Base-by-base conservation (phyloP, 192 early-diverging fungal species). In the Phycomyces nitens region DNA sequence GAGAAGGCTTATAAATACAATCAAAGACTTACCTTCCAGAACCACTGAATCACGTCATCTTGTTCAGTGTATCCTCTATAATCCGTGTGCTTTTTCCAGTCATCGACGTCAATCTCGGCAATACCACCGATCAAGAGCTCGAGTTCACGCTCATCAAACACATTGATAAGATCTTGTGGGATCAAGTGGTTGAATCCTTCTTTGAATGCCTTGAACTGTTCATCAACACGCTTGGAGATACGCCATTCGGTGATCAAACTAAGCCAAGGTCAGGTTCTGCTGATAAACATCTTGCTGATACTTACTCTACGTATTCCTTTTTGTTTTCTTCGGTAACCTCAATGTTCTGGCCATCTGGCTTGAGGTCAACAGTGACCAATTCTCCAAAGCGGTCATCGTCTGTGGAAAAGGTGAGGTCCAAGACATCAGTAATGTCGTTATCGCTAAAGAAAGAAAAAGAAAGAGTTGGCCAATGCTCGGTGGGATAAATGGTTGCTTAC, bases 51-150 rank as follows among this genome's bases (percentile, higher is more conserved):
- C 7, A 94, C 90, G 66, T 95, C 92, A 76, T 99, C 96, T 23
- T 90, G 87, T 73, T 99, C 95, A n/a, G 90, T 92, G 82, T 95
- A 99, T 18, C 94, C 95, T 62, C 96, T 77, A 67, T 99, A 99
- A 72, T 99, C 95, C 1, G 95, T 99, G 68, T 97, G 84, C 79
- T 97, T 99, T 84, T 93, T 94, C 96, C 96, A 99, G 78, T 99
- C 96, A 44, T 96, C 95, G 6, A 95, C 80, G 77, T 99, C 94
- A 61, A 99, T 93, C 61, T 99, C 95, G 29, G 90, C 90, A 66
- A 99, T 87, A 59, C 96, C 96, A 22, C 96, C 94, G 79, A 99
- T 96, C 26, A 99, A 82, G 49, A 99, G 79, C 62, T 99, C 96
- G 54, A 99, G 80, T 81, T 99, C 96, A 60, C 94, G 89, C 73